These are phyloP conservation scores for Penicillium pancosmium DNA, from an alignment of 495 filamentous ascomycete species.

Conservation along the genomic window DNA sequence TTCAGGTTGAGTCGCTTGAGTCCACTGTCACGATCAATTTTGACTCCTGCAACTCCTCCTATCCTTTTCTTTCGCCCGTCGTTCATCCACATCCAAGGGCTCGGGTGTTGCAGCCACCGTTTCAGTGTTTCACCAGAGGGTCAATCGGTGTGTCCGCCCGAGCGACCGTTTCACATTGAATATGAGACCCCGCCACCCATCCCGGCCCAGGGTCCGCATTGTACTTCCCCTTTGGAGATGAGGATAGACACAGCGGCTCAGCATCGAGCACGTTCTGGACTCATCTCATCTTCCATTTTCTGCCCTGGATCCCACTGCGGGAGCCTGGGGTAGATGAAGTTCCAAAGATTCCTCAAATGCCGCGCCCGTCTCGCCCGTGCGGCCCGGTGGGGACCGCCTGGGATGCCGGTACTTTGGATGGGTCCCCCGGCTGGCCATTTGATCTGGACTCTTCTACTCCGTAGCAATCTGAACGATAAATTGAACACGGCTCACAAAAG, in stretches of 20 bases:
- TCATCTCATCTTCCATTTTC: not conserved
- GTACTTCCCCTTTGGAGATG: constrained; percentile 2
- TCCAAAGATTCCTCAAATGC: constrained; percentile 5
- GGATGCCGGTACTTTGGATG: constrained; percentile 3
- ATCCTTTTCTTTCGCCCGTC: not conserved
- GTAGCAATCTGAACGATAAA: not conserved
- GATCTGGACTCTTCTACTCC: constrained; percentile 2
- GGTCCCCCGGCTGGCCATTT: not conserved
- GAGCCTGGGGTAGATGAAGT: constrained; percentile 11
- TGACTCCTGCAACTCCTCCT: not conserved
- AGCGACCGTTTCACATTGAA: constrained; percentile 7
- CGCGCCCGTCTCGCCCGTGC: constrained; percentile 2
- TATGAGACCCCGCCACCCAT: not conserved
- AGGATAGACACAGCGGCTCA: not conserved
- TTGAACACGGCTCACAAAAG: constrained; percentile 3
- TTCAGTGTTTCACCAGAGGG: constrained; percentile 13
- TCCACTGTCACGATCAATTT: not conserved
- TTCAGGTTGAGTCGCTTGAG: not conserved
- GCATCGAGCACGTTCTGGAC: not conserved
- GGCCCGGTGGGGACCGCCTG: constrained; percentile 1
- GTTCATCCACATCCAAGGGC: constrained; percentile 7
- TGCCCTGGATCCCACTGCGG: not conserved
- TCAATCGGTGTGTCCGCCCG: constrained; percentile 1
- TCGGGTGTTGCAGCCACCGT: constrained; percentile 11
- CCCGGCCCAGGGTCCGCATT: not conserved